Conservation (phyloP, 1,139 yeast genomes). For the Protomyces lactucae-debilis region DNA sequence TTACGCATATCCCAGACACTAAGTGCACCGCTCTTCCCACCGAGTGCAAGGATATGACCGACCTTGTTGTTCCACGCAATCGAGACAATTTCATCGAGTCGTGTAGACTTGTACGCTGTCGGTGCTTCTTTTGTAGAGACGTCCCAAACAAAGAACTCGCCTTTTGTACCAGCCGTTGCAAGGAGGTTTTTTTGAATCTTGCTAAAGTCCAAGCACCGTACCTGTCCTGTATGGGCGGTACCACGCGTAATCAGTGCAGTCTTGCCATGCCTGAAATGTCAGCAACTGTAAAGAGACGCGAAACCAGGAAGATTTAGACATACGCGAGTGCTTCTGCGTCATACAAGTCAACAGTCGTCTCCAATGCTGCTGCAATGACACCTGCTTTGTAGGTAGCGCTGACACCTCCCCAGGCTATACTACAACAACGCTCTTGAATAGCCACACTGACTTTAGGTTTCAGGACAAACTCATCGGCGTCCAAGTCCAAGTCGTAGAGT, state of each 20-base stretch:
- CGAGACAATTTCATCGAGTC: slow-evolving; percentile 74
- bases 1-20: slow-evolving; percentile 92
- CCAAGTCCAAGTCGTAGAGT: slow-evolving; percentile 14
- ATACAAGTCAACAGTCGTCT: slow-evolving; percentile 39
- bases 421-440: slow-evolving; percentile 39
- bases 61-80: slow-evolving; percentile 87
- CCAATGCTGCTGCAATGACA: slow-evolving; percentile 82
- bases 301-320: not conserved
- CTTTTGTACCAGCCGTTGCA: slow-evolving; percentile 81
- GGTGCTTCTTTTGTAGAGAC: slow-evolving; percentile 53
- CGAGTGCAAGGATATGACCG: slow-evolving; percentile 83
- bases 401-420: slow-evolving; percentile 83
- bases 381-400: slow-evolving; percentile 53
- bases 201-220: slow-evolving; percentile 71
- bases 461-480: not conserved
- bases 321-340: not conserved
- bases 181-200: slow-evolving; percentile 66
- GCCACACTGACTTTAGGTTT: not conserved
- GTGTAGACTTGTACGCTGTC: slow-evolving; percentile 62
- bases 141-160: slow-evolving; percentile 79
- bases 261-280: slow-evolving; percentile 12
- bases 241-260: slow-evolving; percentile 39
- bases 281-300: not conserved
- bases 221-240: slow-evolving; percentile 63
- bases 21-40: slow-evolving; percentile 77